Evolutionary conservation across 2,329 filamentous ascomycete species (phyloP), one percentile per base, ranked within the genome.

Genomic region (Aspergillus sclerotialis): DNA sequence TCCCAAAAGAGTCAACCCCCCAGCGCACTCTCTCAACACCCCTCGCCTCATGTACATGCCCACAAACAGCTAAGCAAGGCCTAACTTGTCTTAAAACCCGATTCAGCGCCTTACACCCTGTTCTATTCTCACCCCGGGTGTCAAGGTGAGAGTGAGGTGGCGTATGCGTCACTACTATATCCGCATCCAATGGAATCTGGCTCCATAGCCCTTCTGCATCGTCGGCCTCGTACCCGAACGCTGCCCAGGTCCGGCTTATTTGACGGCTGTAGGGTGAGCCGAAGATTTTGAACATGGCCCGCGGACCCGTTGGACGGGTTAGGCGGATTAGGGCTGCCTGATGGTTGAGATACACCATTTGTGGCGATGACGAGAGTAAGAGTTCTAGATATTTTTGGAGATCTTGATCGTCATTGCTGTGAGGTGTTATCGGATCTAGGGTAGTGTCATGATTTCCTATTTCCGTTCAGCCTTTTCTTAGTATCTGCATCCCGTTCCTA

Each of bases 391-490:
- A 73, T 42, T 59, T 55, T 23, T 61, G 48, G 7, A 64, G 49
- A 32, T 69, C 58, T 51, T 73, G 64, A n/a, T 56, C 60, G 11
- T 48, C 42, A 40, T 69, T 29, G 26, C 50, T 42, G 45, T 69
- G 73, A 50, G n/a, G n/a, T n/a, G n/a, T n/a, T 74, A 73, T 1
- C 57, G 55, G 45, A 46, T 76, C 73, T 9, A 78, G 61, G 3
- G 70, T 70, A 28, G 74, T 58, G 48, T 78, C 75, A 53, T 78
- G 74, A 46, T 78, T 78, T 18, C 74, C 74, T 75, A 44, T 16
- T 9, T 9, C 14, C n/a, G 3, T 5, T 28, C 21, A 30, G 18
- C 12, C n/a, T 18, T n/a, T 26, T 14, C 17, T 11, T n/a, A 17
- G 19, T 12, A 17, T 7, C 7, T 7, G n/a, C 11, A 24, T 7